Evolutionary conservation across 345 rosid genomes (phyloP).

Genomic region (Eutrema yunnanense): DNA sequence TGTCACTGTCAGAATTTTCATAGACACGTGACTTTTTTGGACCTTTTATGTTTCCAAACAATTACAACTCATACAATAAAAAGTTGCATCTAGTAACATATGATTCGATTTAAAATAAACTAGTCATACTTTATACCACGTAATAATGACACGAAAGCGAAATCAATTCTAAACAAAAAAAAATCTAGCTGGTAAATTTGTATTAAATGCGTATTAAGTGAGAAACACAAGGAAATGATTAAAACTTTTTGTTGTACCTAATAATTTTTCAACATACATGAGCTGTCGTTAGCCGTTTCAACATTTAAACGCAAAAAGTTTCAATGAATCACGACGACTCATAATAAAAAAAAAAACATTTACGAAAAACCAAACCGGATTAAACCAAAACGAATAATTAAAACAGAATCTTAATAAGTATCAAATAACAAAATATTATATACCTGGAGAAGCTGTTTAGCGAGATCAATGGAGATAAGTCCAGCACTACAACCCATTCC

Average conservation of each 20-base stretch:
- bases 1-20: constrained; percentile 14
- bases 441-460: constrained; percentile 56
- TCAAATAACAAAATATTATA: background rate
- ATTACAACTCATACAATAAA: background rate
- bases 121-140: background rate
- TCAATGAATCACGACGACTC: background rate
- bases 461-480: constrained; percentile 51
- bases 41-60: constrained; percentile 11
- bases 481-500: constrained; percentile 67
- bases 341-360: background rate
- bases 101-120: background rate
- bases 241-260: background rate
- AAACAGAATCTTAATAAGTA: background rate
- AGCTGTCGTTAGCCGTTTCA: constrained; percentile 21
- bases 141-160: constrained; percentile 9
- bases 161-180: background rate
- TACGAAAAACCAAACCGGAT: background rate
- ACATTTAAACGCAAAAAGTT: background rate
- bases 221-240: background rate
- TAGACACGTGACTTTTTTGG: constrained; percentile 17
- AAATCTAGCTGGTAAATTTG: background rate
- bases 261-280: background rate
- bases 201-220: constrained; percentile 8
- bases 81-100: background rate
- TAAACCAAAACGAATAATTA: background rate